A percentile compares a stretch with the other conserved stretches of the same genome.
Conservation (phyloP, 495 filamentous ascomycete genomes). For the Bacidia rubella region DNA sequence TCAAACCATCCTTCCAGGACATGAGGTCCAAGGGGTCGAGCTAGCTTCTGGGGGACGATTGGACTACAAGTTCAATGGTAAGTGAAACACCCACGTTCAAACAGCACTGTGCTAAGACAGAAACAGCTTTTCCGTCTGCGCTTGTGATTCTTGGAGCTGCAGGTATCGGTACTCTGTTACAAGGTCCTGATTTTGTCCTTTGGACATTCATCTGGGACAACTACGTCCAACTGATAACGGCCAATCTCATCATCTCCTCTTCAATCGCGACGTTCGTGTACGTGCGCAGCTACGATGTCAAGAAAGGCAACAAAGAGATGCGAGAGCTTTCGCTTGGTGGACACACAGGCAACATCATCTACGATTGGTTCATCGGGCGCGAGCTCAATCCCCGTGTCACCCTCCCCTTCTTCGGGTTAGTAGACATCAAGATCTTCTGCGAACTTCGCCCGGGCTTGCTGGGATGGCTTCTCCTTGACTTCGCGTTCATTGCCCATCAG, state of each 20-base stretch:
- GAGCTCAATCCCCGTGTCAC: constrained; percentile 86
- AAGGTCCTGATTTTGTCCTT: constrained; percentile 70
- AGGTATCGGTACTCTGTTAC: constrained; percentile 55
- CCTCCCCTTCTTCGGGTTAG: constrained; percentile 61
- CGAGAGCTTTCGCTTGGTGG: constrained; percentile 75
- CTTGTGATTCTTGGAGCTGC: constrained; percentile 52
- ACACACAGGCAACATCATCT: constrained; percentile 70
- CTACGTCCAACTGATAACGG: constrained; percentile 70
- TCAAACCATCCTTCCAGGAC: constrained; percentile 65
- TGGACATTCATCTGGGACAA: constrained; percentile 94
- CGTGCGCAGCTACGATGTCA: constrained; percentile 64
- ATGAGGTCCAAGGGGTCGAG: constrained; percentile 53
- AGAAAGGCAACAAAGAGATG: constrained; percentile 41
- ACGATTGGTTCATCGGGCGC: constrained; percentile 95
- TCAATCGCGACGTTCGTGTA: constrained; percentile 63
- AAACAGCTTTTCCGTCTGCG: constrained; percentile 61
- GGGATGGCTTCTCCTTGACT: constrained; percentile 78
- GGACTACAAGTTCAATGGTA: constrained; percentile 86
- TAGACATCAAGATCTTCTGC: constrained; percentile 85
- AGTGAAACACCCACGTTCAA: constrained; percentile 1
- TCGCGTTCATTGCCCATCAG: constrained; percentile 76
- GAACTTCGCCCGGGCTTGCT: constrained; percentile 87
- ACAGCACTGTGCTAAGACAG: constrained; percentile 2
- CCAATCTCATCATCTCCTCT: constrained; percentile 63
- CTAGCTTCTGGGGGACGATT: constrained; percentile 58